Percentiles rank a stretch among this genome's conserved stretches.
Evolutionary conservation across 176 grass and related monocot genomes (phyloP).

Genomic region (Dactylis glomerata): DNA sequence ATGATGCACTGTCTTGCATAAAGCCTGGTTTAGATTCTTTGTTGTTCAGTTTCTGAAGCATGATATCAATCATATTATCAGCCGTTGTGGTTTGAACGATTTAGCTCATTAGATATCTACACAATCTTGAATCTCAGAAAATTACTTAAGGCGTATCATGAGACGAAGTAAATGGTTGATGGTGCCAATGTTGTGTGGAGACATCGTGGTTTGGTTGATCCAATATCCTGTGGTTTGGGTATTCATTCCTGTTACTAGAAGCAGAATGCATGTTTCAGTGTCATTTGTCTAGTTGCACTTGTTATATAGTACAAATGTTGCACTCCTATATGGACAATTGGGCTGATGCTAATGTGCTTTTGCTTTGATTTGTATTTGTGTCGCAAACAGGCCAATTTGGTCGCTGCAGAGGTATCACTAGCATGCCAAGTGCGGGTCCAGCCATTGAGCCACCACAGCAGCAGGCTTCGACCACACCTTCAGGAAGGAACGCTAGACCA

Average conservation of each 20-base stretch:
- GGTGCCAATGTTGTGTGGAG: neutral
- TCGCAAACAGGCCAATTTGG: neutral
- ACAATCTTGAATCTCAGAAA: neutral
- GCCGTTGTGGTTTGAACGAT: too few relatives aligned
- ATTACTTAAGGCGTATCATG: too few relatives aligned
- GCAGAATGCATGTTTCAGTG: neutral
- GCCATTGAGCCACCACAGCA: neutral
- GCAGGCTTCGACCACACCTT: neutral
- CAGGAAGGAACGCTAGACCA: neutral
- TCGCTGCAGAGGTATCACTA: neutral
- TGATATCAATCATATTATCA: too few relatives aligned
- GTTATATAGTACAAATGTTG: neutral
- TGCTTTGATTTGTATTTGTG: neutral
- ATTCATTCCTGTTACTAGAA: neutral
- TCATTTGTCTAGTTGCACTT: neutral
- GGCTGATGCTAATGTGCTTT: neutral
- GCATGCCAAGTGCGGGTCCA: neutral
- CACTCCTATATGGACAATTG: neutral
- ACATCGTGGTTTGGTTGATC: neutral
- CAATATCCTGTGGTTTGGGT: neutral
- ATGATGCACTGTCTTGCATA: too few relatives aligned
- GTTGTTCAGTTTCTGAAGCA: too few relatives aligned
- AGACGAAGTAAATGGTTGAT: neutral
- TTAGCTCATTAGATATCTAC: neutral
- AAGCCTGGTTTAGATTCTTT: too few relatives aligned